phyloP scores from a whole-genome alignment of 306 rosid species.

The Prunus mume region DNA sequence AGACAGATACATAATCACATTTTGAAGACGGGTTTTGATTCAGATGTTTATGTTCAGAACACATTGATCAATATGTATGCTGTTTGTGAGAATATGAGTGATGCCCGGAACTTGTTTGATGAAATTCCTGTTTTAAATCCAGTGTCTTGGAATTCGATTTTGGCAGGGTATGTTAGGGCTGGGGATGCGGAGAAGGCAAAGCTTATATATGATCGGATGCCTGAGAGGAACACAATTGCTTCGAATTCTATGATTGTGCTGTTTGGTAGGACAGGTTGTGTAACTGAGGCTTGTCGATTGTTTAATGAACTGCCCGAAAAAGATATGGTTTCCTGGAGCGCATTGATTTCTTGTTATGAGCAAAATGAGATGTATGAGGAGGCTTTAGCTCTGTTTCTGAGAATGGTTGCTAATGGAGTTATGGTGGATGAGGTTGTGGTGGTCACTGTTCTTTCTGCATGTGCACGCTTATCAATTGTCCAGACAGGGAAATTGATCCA shows the following conservation, averaged over 20 bases:
- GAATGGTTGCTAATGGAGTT: constrained; percentile 47
- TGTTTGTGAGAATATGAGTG: constrained; percentile 51
- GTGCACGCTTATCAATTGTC: constrained; percentile 36
- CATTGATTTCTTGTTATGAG: constrained; percentile 69
- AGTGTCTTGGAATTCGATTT: constrained; percentile 75
- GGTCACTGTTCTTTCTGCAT: constrained; percentile 58
- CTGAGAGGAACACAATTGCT: constrained; percentile 52
- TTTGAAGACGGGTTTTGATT: constrained; percentile 51
- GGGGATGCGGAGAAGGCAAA: constrained; percentile 47
- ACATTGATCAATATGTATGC: constrained; percentile 64
- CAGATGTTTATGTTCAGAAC: constrained; percentile 61
- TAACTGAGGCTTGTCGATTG: constrained; percentile 41
- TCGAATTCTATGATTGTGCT: constrained; percentile 70
- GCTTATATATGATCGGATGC: constrained; percentile 46
- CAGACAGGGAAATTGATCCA: constrained; percentile 55
- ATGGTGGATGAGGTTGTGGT: constrained; percentile 76
- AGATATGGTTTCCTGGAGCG: constrained; percentile 86
- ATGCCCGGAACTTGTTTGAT: constrained; percentile 62
- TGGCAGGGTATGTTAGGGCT: constrained; percentile 64
- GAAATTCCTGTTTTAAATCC: constrained; percentile 64
- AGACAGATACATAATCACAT: constrained; percentile 54
- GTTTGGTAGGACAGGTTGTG: constrained; percentile 50
- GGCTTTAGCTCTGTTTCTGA: constrained; percentile 53
- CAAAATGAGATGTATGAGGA: constrained; percentile 59
- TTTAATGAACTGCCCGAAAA: constrained; percentile 44